Percentiles rank a stretch among this genome's conserved stretches.
These are phyloP conservation scores for Rhodotorula sphaerocarpa DNA, from an alignment of 768 basidiomycete genomes.

Conservation along the genomic window DNA sequence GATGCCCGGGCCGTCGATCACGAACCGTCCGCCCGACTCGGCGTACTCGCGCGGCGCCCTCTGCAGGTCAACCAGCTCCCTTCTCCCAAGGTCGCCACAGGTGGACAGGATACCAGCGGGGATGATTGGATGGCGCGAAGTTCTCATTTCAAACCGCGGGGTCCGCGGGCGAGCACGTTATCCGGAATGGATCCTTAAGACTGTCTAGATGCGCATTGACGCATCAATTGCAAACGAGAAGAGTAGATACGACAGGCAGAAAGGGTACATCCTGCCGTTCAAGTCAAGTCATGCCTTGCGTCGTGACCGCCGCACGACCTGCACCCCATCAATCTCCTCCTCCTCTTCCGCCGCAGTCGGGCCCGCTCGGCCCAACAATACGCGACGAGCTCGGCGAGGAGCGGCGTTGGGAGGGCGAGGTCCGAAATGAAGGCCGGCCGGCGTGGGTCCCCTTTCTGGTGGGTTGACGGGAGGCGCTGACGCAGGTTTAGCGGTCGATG, in stretches of 20 bases:
- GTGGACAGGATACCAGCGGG: not conserved
- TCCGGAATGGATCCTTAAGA: too few species aligned
- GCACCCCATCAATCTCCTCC: slow-evolving; percentile 11
- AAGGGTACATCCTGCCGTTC: too few species aligned
- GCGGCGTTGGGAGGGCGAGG: too few species aligned
- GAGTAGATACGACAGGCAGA: too few species aligned
- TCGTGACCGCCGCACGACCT: slow-evolving; percentile 1
- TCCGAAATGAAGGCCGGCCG: not conserved
- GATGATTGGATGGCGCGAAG: slow-evolving; percentile 1
- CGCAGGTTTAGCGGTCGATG: not conserved
- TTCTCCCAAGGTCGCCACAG: not conserved
- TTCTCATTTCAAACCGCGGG: too few species aligned
- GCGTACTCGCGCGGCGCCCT: not conserved
- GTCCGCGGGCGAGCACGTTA: too few species aligned
- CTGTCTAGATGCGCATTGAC: too few species aligned
- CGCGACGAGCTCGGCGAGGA: slow-evolving; percentile 4
- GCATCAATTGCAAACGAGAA: too few species aligned
- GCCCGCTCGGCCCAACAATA: not conserved
- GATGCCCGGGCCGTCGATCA: slow-evolving; percentile 3
- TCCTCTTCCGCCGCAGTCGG: slow-evolving; percentile 1
- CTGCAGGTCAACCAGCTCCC: not conserved
- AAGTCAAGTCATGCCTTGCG: too few species aligned
- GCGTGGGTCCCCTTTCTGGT: not conserved
- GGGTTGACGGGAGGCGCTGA: not conserved
- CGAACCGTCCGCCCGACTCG: not conserved